Evolutionary conservation across 2,329 filamentous ascomycete species (phyloP).

Genomic region (Talaromyces funiculosus): DNA sequence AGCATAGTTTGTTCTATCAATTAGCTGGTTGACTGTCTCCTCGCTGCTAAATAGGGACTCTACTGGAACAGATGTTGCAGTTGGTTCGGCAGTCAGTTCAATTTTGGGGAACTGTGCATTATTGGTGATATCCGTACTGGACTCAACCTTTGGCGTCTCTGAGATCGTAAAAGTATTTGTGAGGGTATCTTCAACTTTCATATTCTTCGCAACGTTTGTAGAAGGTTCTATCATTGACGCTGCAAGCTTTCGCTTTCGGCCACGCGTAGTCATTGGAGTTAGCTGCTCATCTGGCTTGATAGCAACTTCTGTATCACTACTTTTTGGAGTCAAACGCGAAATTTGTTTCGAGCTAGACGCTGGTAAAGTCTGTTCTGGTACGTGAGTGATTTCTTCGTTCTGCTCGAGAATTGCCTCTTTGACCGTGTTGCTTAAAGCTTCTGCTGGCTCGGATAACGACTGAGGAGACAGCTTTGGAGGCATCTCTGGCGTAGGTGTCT

Average conservation of each 20-base stretch:
- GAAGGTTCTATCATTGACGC: background rate
- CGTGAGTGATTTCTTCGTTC: background rate
- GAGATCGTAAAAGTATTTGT: background rate
- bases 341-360: background rate
- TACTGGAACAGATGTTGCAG: constrained; percentile 14
- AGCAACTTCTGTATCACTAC: background rate
- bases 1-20: background rate
- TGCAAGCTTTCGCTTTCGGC: constrained; percentile 12
- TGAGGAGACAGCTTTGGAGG: constrained; percentile 7
- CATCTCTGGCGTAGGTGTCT: constrained; percentile 13
- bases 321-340: background rate
- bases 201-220: constrained; percentile 21
- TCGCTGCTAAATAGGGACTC: constrained; percentile 1
- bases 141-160: background rate
- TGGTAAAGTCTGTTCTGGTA: background rate
- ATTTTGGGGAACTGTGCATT: constrained; percentile 27
- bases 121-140: background rate
- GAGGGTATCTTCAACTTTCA: constrained; percentile 22
- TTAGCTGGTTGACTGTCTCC: constrained; percentile 18
- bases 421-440: background rate
- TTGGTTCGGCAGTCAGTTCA: constrained; percentile 18
- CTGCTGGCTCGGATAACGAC: background rate
- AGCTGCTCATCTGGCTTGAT: background rate
- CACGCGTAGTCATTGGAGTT: background rate
- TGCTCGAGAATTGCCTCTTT: background rate